phyloP scores from a whole-genome alignment of 2,329 filamentous ascomycete species.

The Dactylellina sp. region DNA sequence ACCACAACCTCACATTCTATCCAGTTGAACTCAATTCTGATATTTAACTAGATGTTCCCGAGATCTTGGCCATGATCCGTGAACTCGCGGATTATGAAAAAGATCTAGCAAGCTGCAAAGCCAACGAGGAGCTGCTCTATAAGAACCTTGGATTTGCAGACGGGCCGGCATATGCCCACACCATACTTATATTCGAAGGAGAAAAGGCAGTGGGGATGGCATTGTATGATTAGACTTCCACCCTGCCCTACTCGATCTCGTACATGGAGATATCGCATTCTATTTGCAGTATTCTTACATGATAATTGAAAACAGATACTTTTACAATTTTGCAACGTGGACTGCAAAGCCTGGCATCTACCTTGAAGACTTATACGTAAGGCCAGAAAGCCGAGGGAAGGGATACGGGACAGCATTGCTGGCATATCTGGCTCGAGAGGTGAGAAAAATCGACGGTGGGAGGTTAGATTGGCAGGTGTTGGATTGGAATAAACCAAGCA shows the following conservation, averaged over 20 bases:
- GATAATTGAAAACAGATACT: conserved; percentile 86
- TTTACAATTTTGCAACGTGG: conserved; percentile 97
- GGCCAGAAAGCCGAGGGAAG: conserved; percentile 74
- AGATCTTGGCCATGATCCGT: conserved; percentile 83
- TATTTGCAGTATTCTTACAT: conserved; percentile 58
- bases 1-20: conserved; percentile 1
- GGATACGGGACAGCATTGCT: conserved; percentile 85
- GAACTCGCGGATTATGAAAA: conserved; percentile 92
- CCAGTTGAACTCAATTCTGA: conserved; percentile 11
- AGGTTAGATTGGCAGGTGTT: conserved; percentile 90
- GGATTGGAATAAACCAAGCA: conserved; percentile 91
- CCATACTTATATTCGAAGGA: conserved; percentile 57
- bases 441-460: conserved; percentile 76
- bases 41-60: conserved; percentile 75
- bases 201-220: conserved; percentile 59
- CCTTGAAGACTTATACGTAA: conserved; percentile 91
- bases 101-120: conserved; percentile 74
- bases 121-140: conserved; percentile 78
- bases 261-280: conserved; percentile 1
- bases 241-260: no score
- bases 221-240: conserved; percentile 56
- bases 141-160: conserved; percentile 82
- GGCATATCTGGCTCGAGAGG: conserved; percentile 81
- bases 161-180: conserved; percentile 64
- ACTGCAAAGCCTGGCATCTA: conserved; percentile 87